Conservation (phyloP, 1,139 yeast species). For the Suhomyces maxii region DNA sequence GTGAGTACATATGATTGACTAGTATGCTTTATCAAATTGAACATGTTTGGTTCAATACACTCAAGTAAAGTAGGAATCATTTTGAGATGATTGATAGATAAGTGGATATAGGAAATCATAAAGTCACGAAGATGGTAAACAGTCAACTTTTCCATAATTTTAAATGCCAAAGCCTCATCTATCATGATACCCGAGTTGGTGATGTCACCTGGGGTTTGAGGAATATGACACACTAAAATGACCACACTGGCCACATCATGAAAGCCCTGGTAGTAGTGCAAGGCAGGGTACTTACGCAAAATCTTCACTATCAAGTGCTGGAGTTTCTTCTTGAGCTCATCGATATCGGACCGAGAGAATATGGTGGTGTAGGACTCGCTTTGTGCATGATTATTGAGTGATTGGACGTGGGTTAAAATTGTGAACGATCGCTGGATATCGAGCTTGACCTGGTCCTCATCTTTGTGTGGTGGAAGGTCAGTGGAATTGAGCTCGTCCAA, state of each 20-base stretch:
- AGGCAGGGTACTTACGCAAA: slow-evolving; percentile 57
- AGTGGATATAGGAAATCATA: slow-evolving; percentile 69
- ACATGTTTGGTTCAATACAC: slow-evolving; percentile 51
- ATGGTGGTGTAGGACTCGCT: slow-evolving; percentile 37
- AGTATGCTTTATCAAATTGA: slow-evolving; percentile 44
- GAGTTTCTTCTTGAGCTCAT: slow-evolving; percentile 41
- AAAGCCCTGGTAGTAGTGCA: slow-evolving; percentile 87
- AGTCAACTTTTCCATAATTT: slow-evolving; percentile 57
- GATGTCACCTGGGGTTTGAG: not conserved
- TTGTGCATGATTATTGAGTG: slow-evolving; percentile 19
- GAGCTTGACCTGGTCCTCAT: slow-evolving; percentile 74
- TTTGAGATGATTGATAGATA: slow-evolving; percentile 63
- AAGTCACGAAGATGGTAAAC: slow-evolving; percentile 74
- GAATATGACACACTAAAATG: slow-evolving; percentile 49
- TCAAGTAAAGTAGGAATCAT: slow-evolving; percentile 64
- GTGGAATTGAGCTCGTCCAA: slow-evolving; percentile 24
- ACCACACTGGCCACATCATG: slow-evolving; percentile 82
- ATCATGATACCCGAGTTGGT: slow-evolving; percentile 10
- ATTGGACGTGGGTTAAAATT: slow-evolving; percentile 33
- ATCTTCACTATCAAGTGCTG: slow-evolving; percentile 52
- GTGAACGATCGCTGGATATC: slow-evolving; percentile 77
- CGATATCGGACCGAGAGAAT: slow-evolving; percentile 34
- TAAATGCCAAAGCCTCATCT: slow-evolving; percentile 41
- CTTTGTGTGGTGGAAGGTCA: slow-evolving; percentile 54
- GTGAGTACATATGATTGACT: slow-evolving; percentile 28